These are phyloP conservation scores for Ganoderma multipileum DNA, from an alignment of 1,284 basidiomycete species.

Conservation along the genomic window DNA sequence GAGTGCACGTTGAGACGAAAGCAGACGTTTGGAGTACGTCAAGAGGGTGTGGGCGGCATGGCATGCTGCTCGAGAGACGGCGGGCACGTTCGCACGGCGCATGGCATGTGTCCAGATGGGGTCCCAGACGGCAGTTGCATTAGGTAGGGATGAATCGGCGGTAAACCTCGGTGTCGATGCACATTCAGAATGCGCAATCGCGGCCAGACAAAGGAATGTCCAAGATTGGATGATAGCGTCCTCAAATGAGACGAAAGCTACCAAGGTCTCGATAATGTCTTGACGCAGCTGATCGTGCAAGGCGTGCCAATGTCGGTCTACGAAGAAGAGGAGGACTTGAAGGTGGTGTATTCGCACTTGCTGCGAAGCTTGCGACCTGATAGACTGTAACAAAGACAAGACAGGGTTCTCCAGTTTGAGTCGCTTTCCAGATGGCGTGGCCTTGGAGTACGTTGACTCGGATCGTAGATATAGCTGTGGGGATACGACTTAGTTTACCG, in stretches of 20 bases:
- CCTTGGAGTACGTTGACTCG: conserved; percentile 59
- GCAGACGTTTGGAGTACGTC: conserved; percentile 46
- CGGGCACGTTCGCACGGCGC: conserved; percentile 70
- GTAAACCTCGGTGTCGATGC: conserved; percentile 17
- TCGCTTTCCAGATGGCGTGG: conserved; percentile 50
- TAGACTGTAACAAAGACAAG: conserved; percentile 57
- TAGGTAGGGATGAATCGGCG: conserved; percentile 20
- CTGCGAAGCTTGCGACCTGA: conserved; percentile 45
- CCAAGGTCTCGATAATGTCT: conserved; percentile 60
- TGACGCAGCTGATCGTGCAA: conserved; percentile 64
- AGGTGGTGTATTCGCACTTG: conserved; percentile 61
- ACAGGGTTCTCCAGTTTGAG: conserved; percentile 65
- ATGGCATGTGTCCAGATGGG: conserved; percentile 84
- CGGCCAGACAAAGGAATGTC: conserved; percentile 81
- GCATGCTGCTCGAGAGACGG: conserved; percentile 81
- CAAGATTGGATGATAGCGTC: conserved; percentile 78
- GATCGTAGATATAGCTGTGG: conserved; percentile 65
- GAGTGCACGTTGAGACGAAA: conserved; percentile 65
- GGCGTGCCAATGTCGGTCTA: conserved; percentile 75
- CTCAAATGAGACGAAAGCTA: conserved; percentile 69
- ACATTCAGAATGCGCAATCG: conserved; percentile 62
- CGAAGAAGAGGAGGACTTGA: conserved; percentile 86
- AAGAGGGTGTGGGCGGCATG: conserved; percentile 73
- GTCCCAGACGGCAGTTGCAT: conserved; percentile 62
- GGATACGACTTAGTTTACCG: not conserved